Conservation (phyloP, 257 asterid species). For the Fraxinus pennsylvanica region DNA sequence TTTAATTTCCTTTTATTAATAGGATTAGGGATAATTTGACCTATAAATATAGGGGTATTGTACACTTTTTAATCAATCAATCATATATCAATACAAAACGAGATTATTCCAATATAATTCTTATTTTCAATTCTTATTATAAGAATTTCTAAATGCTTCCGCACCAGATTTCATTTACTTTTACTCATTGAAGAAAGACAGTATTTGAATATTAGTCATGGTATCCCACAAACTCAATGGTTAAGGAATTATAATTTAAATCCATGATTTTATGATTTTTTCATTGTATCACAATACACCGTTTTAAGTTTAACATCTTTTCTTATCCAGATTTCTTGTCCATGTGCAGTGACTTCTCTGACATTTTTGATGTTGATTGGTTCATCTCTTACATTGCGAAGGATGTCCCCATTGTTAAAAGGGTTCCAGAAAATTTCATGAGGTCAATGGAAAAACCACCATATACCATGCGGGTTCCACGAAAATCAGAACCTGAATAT, state of each 20-base stretch:
- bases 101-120: too few relatives aligned
- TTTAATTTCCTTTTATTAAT: too few relatives aligned
- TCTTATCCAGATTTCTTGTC: conserved; percentile 32
- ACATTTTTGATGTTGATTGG: conserved; percentile 94
- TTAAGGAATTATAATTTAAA: neutral
- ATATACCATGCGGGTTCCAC: conserved; percentile 97
- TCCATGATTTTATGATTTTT: neutral
- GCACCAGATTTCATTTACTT: conserved; percentile 16
- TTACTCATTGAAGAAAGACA: conserved; percentile 12
- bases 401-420: conserved; percentile 82
- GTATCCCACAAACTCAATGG: neutral
- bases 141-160: too few relatives aligned
- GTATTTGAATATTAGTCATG: conserved; percentile 12
- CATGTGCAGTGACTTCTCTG: conserved; percentile 79
- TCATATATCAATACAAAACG: too few relatives aligned
- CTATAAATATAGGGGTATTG: too few relatives aligned
- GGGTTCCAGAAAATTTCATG: conserved; percentile 95
- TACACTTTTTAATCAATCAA: too few relatives aligned
- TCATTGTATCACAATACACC: neutral
- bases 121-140: too few relatives aligned
- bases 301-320: conserved; percentile 7
- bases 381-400: conserved; percentile 88
- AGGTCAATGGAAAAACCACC: conserved; percentile 99
- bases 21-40: too few relatives aligned
- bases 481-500: conserved; percentile 96